Evolutionary conservation across 2,329 filamentous ascomycete species (phyloP).

Genomic region (Pyrenophora seminiperda): DNA sequence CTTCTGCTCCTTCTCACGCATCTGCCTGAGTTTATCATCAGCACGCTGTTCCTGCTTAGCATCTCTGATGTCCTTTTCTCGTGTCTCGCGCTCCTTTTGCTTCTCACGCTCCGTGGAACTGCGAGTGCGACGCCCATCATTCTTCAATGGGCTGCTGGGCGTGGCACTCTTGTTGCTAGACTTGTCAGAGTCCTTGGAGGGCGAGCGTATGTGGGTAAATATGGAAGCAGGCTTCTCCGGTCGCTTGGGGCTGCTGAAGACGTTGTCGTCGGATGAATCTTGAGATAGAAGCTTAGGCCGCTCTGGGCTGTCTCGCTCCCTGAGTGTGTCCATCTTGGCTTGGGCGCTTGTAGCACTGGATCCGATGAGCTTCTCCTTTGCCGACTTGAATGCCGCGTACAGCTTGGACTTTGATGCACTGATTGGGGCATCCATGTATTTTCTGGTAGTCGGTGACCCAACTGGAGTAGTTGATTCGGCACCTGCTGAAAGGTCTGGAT

Average conservation of each 20-base stretch:
- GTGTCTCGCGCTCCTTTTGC: conserved; percentile 61
- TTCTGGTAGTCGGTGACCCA: conserved; percentile 59
- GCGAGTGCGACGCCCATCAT: conserved; percentile 57
- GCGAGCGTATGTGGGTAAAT: conserved; percentile 44
- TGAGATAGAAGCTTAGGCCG: conserved; percentile 33
- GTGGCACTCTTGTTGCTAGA: conserved; percentile 29
- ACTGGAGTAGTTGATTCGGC: conserved; percentile 60
- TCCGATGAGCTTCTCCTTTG: conserved; percentile 83
- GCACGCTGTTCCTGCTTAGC: conserved; percentile 66
- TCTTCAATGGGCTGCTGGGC: conserved; percentile 41
- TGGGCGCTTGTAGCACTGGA: conserved; percentile 65
- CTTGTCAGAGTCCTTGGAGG: conserved; percentile 45
- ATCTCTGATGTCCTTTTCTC: conserved; percentile 61
- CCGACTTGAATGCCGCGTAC: conserved; percentile 87
- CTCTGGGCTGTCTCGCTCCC: conserved; percentile 36
- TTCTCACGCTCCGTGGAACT: conserved; percentile 67
- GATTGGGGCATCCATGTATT: conserved; percentile 73
- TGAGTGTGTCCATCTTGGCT: conserved; percentile 61
- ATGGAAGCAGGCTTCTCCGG: conserved; percentile 38
- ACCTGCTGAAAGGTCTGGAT: conserved; percentile 48
- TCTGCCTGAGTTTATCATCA: conserved; percentile 69
- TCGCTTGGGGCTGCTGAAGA: conserved; percentile 43
- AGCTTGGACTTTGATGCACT: conserved; percentile 93
- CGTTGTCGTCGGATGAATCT: conserved; percentile 42
- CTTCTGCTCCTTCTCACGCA: conserved; percentile 71